Conservation (phyloP, 331 rosid genomes). For the Phaseolus coccineus region DNA sequence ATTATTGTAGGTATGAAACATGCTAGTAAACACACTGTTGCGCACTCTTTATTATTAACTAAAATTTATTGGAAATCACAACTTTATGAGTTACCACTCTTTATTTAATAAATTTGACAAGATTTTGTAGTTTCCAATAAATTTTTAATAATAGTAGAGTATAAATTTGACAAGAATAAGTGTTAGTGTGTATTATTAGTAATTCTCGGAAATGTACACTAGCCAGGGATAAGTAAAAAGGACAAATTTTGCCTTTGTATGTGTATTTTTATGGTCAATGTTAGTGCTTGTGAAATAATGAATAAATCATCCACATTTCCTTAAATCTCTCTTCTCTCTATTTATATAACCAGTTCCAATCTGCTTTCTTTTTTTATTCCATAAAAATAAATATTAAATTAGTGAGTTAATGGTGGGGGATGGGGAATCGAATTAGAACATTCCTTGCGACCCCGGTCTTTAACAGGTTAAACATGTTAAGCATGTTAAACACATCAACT, state of each 20-base stretch:
- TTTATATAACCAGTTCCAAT: too few species aligned
- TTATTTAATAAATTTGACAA: not conserved
- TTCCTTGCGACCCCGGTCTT: too few species aligned
- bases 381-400: too few species aligned
- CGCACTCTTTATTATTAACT: not conserved
- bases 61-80: not conserved
- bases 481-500: too few species aligned
- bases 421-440: too few species aligned
- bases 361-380: too few species aligned
- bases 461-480: too few species aligned
- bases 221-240: conserved; percentile 3
- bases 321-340: too few species aligned
- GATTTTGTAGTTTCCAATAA: not conserved
- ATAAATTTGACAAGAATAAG: not conserved
- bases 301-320: not conserved
- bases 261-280: not conserved
- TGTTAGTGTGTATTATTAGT: not conserved
- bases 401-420: too few species aligned
- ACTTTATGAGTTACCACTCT: not conserved
- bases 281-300: too few species aligned
- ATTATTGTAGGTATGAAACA: not conserved
- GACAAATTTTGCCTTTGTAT: conserved; percentile 10
- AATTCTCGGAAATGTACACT: not conserved
- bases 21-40: not conserved
- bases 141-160: not conserved